These are phyloP conservation scores for Amanita pallidorosea DNA, from an alignment of 768 basidiomycete species.

Conservation along the genomic window DNA sequence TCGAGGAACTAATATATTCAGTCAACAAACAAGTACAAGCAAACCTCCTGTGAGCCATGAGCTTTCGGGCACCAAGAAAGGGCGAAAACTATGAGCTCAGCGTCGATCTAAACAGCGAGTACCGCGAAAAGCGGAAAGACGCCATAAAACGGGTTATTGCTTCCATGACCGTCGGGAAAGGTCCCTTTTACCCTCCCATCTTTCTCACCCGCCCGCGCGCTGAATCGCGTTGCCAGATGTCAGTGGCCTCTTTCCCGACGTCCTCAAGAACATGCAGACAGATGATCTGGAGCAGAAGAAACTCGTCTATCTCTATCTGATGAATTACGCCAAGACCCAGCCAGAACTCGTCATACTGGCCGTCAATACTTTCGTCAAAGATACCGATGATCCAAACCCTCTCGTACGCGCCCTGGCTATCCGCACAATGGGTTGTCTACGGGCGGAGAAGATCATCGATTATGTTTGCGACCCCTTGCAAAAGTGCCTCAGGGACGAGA, in stretches of 20 bases:
- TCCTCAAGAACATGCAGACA: conserved; percentile 99
- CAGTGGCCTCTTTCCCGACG: conserved; percentile 93
- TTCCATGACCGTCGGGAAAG: conserved; percentile 99
- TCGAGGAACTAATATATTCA: no score
- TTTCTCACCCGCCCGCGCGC: background rate
- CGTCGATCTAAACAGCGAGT: conserved; percentile 94
- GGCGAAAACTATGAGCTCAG: conserved; percentile 98
- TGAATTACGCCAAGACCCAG: conserved; percentile 99
- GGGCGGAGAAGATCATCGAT: conserved; percentile 98
- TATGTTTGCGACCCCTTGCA: conserved; percentile 95
- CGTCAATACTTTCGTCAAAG: conserved; percentile 98
- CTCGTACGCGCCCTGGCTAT: conserved; percentile 94
- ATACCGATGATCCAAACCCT: conserved; percentile 93
- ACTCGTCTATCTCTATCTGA: conserved; percentile 97
- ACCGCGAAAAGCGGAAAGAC: conserved; percentile 92
- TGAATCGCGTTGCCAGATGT: conserved; percentile 41
- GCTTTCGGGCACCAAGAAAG: conserved; percentile 52
- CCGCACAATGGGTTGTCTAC: conserved; percentile 94
- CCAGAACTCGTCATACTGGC: conserved; percentile 98
- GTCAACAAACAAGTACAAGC: conserved; percentile 1
- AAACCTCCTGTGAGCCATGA: conserved; percentile 18
- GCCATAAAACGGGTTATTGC: conserved; percentile 97
- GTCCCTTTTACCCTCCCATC: conserved; percentile 23
- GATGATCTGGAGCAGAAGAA: conserved; percentile 99
- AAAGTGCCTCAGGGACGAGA: conserved; percentile 87